phyloP scores from a whole-genome alignment of 208 protist species.

The Trypanosoma vivax region DNA sequence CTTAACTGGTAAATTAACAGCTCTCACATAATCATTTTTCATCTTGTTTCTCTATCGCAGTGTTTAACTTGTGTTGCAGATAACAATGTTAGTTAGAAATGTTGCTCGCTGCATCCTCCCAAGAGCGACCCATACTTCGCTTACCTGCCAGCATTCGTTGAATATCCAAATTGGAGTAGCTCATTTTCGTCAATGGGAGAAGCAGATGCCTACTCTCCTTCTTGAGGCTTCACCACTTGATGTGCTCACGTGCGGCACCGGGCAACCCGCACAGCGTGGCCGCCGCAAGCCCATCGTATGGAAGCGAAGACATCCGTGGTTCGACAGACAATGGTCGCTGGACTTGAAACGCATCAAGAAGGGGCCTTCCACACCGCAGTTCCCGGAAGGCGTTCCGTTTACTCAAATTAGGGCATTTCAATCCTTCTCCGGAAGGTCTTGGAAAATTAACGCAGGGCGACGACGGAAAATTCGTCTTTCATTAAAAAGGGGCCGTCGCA shows the following conservation, averaged over 20 bases:
- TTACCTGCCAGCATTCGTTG: slow-evolving; percentile 1
- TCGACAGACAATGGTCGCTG: slow-evolving; percentile 82
- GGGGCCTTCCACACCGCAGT: slow-evolving; percentile 75
- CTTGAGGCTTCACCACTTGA: slow-evolving; percentile 46
- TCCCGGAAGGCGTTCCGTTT: slow-evolving; percentile 82
- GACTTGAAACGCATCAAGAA: slow-evolving; percentile 77
- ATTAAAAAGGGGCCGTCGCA: slow-evolving; percentile 78
- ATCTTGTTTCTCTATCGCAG: slow-evolving; percentile 12
- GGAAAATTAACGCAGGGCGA: slow-evolving; percentile 85
- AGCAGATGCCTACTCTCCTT: slow-evolving; percentile 68
- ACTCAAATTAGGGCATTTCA: slow-evolving; percentile 82
- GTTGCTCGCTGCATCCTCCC: slow-evolving; percentile 33
- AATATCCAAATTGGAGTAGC: not conserved
- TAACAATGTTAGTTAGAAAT: slow-evolving; percentile 21
- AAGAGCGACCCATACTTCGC: slow-evolving; percentile 50
- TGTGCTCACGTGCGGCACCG: slow-evolving; percentile 59
- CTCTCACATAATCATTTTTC: slow-evolving; percentile 5
- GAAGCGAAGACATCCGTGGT: slow-evolving; percentile 89
- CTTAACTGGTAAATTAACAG: not conserved
- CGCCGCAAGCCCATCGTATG: slow-evolving; percentile 75
- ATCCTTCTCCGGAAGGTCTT: slow-evolving; percentile 76
- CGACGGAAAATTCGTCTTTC: slow-evolving; percentile 82
- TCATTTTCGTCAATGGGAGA: slow-evolving; percentile 17
- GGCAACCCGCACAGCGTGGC: slow-evolving; percentile 76
- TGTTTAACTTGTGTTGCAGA: not conserved